Percentiles rank a stretch among this genome's conserved stretches.
phyloP scores from a whole-genome alignment of 495 filamentous ascomycete genomes.

The Daldinia loculata region DNA sequence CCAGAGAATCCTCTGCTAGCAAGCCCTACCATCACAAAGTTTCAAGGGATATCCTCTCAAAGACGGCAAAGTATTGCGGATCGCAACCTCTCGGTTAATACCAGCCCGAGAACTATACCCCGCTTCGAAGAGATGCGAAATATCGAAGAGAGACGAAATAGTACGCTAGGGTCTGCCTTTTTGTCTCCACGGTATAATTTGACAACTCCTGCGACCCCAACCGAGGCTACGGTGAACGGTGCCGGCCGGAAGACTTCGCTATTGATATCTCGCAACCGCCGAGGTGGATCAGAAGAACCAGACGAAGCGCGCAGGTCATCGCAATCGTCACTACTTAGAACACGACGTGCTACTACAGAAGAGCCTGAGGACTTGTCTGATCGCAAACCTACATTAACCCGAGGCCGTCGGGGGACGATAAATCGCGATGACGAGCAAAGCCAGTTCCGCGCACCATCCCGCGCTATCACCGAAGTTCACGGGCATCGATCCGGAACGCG shows the following conservation, averaged over 20 bases:
- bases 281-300: constrained; percentile 56
- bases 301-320: constrained; percentile 60
- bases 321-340: constrained; percentile 55
- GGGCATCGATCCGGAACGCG: constrained; percentile 44
- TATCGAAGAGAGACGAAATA: constrained; percentile 53
- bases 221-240: constrained; percentile 21
- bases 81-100: constrained; percentile 47
- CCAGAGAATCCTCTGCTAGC: constrained; percentile 42
- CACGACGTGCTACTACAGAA: constrained; percentile 57
- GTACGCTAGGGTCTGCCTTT: constrained; percentile 32
- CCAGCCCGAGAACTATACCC: constrained; percentile 70
- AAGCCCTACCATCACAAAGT: constrained; percentile 51
- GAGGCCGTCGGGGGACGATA: constrained; percentile 52
- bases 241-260: constrained; percentile 57
- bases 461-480: constrained; percentile 66
- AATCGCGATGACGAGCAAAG: constrained; percentile 58
- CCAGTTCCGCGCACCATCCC: constrained; percentile 62
- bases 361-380: constrained; percentile 56
- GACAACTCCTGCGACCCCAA: constrained; percentile 43
- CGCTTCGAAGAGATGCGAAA: constrained; percentile 77
- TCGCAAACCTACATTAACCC: constrained; percentile 53
- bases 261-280: constrained; percentile 52
- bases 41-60: constrained; percentile 44
- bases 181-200: constrained; percentile 53
- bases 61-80: constrained; percentile 52